Base-by-base conservation (phyloP, 768 basidiomycete genomes). In the Boletus rex-veris region DNA sequence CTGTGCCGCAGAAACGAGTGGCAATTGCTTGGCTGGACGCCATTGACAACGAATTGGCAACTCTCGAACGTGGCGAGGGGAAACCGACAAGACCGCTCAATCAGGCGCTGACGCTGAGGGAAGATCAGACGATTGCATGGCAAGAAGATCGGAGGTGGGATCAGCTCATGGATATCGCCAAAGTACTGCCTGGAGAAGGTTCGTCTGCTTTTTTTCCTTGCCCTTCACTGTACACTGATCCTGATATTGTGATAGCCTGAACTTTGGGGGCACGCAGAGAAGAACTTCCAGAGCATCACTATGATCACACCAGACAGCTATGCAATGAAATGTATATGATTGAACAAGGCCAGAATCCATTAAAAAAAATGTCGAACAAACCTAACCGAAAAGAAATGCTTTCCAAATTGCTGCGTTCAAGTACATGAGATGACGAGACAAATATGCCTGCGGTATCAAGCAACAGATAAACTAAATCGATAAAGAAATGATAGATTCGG, bases 1-100 rank as follows among this genome's bases (percentile, higher is more conserved):
- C 73, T 4, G 54, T 69, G 0, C 60, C 75, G 5, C 80, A 90
- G 58, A 65, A 73, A 8, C 62, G 65, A 0, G 62, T 81, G 14
- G 84, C 86, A 0, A 73, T 77, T 37, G 69, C 60, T 3, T 91
- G 86, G 85, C 64, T 88, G 15, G 67, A 78, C 39, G 72, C 71
- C 7, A 68, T 90, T 31, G 70, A 74, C 16, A 62, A 72, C 6
- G 82, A 83, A 56, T 56, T 77, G 5, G 62, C 71, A 38, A 64
- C 66, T 7, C 60, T 83, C 3, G 76, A 81, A 57, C 64, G 59
- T 7, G 68, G 59, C 8, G 67, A 67, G 3, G 66, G 69, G 11
- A 67, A 58, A 45, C 63, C 62, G 3, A 55, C 69, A 30, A 57
- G 68, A 12, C 70, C 71, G 3, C 64, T 76, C 14, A 71, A 71